phyloP scores from a whole-genome alignment of 768 basidiomycete genomes.

The Porpolomopsis calyptriformis region DNA sequence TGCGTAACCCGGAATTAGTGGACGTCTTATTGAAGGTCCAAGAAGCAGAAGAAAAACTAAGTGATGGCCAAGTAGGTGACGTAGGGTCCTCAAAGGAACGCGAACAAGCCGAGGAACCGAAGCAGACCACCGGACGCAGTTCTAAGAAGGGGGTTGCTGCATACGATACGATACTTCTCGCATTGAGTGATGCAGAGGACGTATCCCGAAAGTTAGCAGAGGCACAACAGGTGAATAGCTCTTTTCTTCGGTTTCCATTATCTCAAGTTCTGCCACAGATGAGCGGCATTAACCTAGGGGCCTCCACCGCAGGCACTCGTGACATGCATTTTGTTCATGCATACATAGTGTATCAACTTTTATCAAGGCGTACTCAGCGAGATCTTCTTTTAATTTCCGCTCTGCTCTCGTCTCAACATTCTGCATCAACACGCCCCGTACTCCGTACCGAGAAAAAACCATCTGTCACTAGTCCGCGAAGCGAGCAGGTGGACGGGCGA shows the following conservation, averaged over 20 bases:
- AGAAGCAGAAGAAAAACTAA: conserved; percentile 56
- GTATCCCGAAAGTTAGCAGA: conserved; percentile 72
- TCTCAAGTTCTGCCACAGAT: conserved; percentile 17
- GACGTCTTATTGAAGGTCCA: conserved; percentile 78
- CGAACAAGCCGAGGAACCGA: conserved; percentile 13
- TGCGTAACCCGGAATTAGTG: conserved; percentile 86
- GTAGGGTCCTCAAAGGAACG: conserved; percentile 18
- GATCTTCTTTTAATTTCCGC: conserved; percentile 74
- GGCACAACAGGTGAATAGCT: conserved; percentile 57
- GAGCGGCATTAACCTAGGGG: conserved; percentile 29
- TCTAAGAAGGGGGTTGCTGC: conserved; percentile 75
- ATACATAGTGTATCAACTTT: conserved; percentile 79
- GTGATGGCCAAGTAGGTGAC: conserved; percentile 19
- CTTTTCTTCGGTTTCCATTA: conserved; percentile 1
- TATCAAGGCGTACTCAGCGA: conserved; percentile 79
- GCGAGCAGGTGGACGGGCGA: conserved; percentile 51
- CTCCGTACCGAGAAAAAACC: conserved; percentile 6
- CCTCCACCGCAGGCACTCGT: conserved; percentile 36
- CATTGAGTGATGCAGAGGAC: conserved; percentile 83
- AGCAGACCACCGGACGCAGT: conserved; percentile 24
- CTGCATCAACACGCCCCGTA: conserved; percentile 14
- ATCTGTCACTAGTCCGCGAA: conserved; percentile 19
- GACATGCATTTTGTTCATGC: conserved; percentile 81
- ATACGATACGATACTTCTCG: conserved; percentile 76
- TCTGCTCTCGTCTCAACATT: conserved; percentile 37